Evolutionary conservation across 2,329 filamentous ascomycete genomes (phyloP).

Genomic region (Pseudocercospora vitis): DNA sequence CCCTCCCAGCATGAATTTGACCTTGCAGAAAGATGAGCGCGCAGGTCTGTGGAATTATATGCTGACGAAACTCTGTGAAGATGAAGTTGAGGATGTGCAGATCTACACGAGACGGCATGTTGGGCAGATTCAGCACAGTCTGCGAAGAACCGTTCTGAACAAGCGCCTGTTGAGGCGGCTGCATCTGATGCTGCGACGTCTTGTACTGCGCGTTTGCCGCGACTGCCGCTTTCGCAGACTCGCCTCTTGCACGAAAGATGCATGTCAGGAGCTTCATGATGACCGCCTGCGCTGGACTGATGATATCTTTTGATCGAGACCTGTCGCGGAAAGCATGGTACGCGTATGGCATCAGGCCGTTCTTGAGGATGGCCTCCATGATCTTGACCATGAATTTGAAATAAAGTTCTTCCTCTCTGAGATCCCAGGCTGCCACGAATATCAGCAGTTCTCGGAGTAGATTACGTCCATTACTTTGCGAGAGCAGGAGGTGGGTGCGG

Average conservation of each 20-base stretch:
- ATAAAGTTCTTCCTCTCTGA: conserved; percentile 88
- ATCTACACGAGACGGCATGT: conserved; percentile 52
- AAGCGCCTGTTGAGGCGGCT: conserved; percentile 15
- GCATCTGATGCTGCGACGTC: conserved; percentile 9
- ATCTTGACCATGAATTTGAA: conserved; percentile 97
- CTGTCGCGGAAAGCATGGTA: conserved; percentile 83
- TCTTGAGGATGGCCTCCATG: conserved; percentile 86
- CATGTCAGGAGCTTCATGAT: conserved; percentile 87
- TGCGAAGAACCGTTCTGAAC: conserved; percentile 3
- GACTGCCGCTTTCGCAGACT: conserved; percentile 37
- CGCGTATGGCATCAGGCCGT: conserved; percentile 83
- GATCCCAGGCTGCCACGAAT: conserved; percentile 95
- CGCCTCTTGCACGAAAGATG: conserved; percentile 70
- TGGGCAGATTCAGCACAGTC: conserved; percentile 16
- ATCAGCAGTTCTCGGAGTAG: conserved; percentile 86
- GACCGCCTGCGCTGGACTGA: conserved; percentile 90
- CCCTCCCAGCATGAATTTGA: conserved; percentile 75
- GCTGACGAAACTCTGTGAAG: conserved; percentile 86
- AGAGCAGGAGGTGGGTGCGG: conserved; percentile 83
- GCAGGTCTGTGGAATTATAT: conserved; percentile 90
- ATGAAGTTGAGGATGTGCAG: conserved; percentile 79
- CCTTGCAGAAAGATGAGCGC: conserved; percentile 93
- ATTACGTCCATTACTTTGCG: conserved; percentile 86
- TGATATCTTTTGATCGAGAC: conserved; percentile 79
- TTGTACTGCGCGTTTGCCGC: conserved; percentile 24